Percentiles rank a stretch among this genome's conserved stretches.
Conservation (phyloP, 805 yeast genomes). For the Ogataea parapolymorpha region DNA sequence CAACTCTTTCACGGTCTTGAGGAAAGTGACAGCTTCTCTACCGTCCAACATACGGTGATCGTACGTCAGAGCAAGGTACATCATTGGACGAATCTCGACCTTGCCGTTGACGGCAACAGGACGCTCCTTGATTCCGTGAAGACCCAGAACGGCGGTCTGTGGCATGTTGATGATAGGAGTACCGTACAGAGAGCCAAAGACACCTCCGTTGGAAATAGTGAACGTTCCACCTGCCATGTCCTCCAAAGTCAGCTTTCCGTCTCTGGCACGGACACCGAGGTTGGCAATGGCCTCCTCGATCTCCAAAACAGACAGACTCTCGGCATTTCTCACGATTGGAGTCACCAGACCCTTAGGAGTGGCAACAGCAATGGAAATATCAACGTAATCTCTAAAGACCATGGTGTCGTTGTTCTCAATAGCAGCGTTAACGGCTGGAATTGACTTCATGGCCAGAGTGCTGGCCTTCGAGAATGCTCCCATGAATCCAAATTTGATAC, state of each 20-base stretch:
- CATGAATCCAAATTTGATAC: conserved; percentile 97
- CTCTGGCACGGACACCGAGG: conserved; percentile 92
- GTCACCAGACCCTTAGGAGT: conserved; percentile 99
- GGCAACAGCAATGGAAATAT: conserved; percentile 95
- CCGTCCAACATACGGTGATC: conserved; percentile 98
- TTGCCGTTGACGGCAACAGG: conserved; percentile 96
- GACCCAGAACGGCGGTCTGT: conserved; percentile 95
- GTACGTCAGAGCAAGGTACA: conserved; percentile 97
- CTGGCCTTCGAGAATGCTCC: conserved; percentile 96
- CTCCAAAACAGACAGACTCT: conserved; percentile 80
- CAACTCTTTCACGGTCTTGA: conserved; percentile 92
- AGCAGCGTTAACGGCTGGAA: conserved; percentile 93
- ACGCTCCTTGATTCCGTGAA: conserved; percentile 97
- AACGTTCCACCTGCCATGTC: conserved; percentile 99
- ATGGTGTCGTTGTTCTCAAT: conserved; percentile 90
- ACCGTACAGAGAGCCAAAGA: conserved; percentile 95
- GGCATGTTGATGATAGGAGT: conserved; percentile 98
- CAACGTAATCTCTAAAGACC: conserved; percentile 94
- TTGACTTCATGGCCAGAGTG: conserved; percentile 87
- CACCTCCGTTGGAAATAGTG: conserved; percentile 99
- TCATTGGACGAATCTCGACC: conserved; percentile 97
- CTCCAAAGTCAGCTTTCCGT: conserved; percentile 91
- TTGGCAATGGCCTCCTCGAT: conserved; percentile 81
- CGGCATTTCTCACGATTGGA: conserved; percentile 96
- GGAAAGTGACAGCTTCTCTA: conserved; percentile 96